phyloP scores from a whole-genome alignment of 306 rosid species.

The Lathyrus aphaca region DNA sequence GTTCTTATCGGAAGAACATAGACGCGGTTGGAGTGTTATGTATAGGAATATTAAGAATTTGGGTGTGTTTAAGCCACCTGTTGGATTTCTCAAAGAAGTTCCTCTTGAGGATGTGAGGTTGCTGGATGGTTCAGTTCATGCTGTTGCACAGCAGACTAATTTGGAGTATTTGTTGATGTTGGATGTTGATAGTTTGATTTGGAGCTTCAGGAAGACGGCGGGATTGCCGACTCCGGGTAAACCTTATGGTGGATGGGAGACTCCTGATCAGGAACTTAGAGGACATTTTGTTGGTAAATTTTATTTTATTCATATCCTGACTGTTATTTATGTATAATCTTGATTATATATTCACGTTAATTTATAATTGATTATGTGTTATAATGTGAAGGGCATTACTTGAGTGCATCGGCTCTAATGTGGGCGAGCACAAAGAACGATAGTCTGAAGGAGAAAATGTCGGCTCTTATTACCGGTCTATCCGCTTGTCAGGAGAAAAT shows the following conservation, averaged over 20 bases:
- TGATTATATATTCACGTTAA: neutral
- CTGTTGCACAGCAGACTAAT: slow-evolving; percentile 70
- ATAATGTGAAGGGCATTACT: slow-evolving; percentile 76
- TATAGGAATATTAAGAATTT: slow-evolving; percentile 60
- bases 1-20: slow-evolving; percentile 53
- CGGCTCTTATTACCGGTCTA: slow-evolving; percentile 55
- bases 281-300: slow-evolving; percentile 91
- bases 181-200: slow-evolving; percentile 70
- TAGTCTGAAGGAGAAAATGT: slow-evolving; percentile 62
- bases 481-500: slow-evolving; percentile 73
- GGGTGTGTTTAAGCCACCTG: slow-evolving; percentile 39
- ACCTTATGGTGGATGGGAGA: slow-evolving; percentile 80
- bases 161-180: slow-evolving; percentile 77
- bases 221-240: slow-evolving; percentile 70
- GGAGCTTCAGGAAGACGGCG: slow-evolving; percentile 84
- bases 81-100: slow-evolving; percentile 66
- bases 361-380: slow-evolving; percentile 40
- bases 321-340: too few species aligned
- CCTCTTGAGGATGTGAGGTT: slow-evolving; percentile 71
- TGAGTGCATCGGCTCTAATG: slow-evolving; percentile 85
- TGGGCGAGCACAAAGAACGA: slow-evolving; percentile 83
- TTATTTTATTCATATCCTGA: slow-evolving; percentile 16
- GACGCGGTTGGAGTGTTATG: slow-evolving; percentile 60
- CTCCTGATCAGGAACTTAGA: slow-evolving; percentile 56
- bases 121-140: slow-evolving; percentile 56